phyloP scores from a whole-genome alignment of 148 eudicot species.

The Pouteria glomerata region DNA sequence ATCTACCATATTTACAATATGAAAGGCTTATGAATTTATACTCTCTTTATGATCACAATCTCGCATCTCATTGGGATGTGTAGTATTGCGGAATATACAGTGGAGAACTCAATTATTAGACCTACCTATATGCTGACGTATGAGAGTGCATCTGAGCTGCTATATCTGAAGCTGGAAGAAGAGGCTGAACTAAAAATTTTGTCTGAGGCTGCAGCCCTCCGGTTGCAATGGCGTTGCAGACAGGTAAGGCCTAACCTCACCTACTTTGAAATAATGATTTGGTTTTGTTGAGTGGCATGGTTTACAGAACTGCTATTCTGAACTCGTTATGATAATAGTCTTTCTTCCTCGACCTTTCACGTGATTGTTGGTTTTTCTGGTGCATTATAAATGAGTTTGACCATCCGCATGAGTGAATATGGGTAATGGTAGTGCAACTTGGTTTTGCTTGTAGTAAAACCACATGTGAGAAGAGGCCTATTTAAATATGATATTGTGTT shows the following conservation, averaged over 20 bases:
- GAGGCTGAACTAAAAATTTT: slow-evolving; percentile 77
- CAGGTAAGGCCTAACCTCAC: slow-evolving; percentile 44
- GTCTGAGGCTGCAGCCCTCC: slow-evolving; percentile 82
- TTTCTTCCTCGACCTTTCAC: neutral
- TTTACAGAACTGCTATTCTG: neutral
- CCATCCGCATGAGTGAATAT: too few relatives aligned
- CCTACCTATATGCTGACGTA: slow-evolving; percentile 97
- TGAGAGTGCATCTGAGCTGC: slow-evolving; percentile 97
- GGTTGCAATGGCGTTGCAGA: slow-evolving; percentile 77
- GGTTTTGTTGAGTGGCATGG: neutral
- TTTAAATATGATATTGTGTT: neutral
- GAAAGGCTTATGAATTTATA: neutral
- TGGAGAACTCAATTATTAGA: slow-evolving; percentile 63
- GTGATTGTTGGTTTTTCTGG: neutral
- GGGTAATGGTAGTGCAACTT: neutral
- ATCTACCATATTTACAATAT: too few relatives aligned
- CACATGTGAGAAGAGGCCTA: neutral
- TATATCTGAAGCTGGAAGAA: slow-evolving; percentile 77
- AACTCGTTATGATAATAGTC: neutral
- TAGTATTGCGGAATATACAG: slow-evolving; percentile 92
- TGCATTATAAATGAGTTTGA: neutral
- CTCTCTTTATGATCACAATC: slow-evolving; percentile 7
- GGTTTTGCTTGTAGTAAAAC: neutral
- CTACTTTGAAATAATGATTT: neutral
- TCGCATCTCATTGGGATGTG: slow-evolving; percentile 11